These are phyloP conservation scores for Patellaria atrata DNA, from an alignment of 495 filamentous ascomycete genomes.

Conservation along the genomic window DNA sequence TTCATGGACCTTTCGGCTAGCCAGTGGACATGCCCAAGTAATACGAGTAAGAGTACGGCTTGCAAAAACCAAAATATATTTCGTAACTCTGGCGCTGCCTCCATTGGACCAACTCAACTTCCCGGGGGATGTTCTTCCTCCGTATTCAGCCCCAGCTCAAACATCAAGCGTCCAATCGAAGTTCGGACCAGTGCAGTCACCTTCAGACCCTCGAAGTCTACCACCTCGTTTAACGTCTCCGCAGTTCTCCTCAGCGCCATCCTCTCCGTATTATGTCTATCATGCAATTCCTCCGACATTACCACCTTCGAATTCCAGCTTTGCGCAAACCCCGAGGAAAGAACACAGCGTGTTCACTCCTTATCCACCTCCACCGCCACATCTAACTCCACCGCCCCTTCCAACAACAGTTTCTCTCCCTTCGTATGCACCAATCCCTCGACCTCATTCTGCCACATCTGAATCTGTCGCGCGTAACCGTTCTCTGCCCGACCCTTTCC, in stretches of 20 bases:
- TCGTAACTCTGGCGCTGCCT: constrained; percentile 20
- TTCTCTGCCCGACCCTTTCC: neutral
- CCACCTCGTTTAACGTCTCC: constrained; percentile 14
- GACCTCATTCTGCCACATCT: constrained; percentile 7
- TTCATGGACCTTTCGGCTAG: constrained; percentile 17
- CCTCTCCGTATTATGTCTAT: constrained; percentile 17
- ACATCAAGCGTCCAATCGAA: no score
- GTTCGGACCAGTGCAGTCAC: no score
- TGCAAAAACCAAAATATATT: constrained; percentile 22
- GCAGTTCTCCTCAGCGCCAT: constrained; percentile 15
- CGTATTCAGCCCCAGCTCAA: no score
- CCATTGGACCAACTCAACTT: no score
- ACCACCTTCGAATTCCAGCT: no score
- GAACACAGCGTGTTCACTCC: no score
- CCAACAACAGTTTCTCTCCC: no score
- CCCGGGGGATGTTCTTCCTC: no score
- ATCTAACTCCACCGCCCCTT: no score
- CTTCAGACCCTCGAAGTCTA: no score
- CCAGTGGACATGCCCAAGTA: constrained; percentile 9
- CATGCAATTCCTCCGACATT: constrained; percentile 13
- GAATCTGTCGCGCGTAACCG: constrained; percentile 4
- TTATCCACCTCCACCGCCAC: no score
- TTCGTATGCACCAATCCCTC: constrained; percentile 13
- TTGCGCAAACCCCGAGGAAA: no score
- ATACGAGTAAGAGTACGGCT: constrained; percentile 17